Evolutionary conservation across 371 early-diverging fungal species (phyloP), one percentile per base, ranked within the genome.

Genomic region (Mucor lusitanicus): DNA sequence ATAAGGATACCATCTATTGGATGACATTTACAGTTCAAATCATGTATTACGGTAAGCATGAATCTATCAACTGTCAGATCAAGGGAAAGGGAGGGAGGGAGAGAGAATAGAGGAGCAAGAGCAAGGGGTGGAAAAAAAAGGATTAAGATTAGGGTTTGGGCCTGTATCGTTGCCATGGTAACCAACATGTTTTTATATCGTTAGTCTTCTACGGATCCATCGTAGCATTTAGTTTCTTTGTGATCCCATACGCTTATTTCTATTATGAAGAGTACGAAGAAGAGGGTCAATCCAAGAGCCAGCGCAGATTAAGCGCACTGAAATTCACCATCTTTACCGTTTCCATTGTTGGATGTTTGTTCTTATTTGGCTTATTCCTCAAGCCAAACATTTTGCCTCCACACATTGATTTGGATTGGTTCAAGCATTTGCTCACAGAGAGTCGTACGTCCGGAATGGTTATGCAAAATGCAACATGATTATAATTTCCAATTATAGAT

Each of bases 171-270:
- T 39, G 19, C 19, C 33, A 21, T 55, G 55, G 32, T 27, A 32
- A 55, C 21, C 3, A 9, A 15, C 56, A 60, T 28, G 53, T 32
- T 59, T 59, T 59, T 61, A 35, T 30, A 37, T 55, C 19, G 54
- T 37, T 25, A 84, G 85, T 69, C 23, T 72, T 76, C 30, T 82
- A 82, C 65, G 77, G 78, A 12, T 46, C 76, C 21, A 80, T 87
- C 23, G 71, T 74, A 3, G 61, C 82, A 19, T 79, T 81, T 25
- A 57, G 64, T 37, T 84, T 83, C 65, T 72, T 81, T 53, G 66
- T 84, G 40, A 71, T 88, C 58, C 88, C 88, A 1, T 78, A 82
- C 39, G 73, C 81, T 3, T 88, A 86, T 58, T 85, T 85, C 65
- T 88, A 80, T 69, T 85, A 77, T 67, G 84, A 85, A 54, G 83